phyloP scores from a whole-genome alignment of 164 flowering plant species.

The Vitis riparia region DNA sequence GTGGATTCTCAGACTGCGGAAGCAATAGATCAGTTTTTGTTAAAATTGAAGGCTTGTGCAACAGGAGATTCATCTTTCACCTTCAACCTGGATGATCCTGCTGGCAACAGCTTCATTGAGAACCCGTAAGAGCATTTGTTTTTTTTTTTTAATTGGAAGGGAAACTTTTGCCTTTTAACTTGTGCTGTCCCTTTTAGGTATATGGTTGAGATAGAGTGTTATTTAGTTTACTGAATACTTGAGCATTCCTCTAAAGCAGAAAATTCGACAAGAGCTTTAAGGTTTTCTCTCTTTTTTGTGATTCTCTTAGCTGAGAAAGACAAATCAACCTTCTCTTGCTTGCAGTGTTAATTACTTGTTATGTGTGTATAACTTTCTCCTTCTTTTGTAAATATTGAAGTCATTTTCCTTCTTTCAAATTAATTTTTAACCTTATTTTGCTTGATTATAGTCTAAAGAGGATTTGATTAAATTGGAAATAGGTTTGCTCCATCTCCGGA shows the following conservation, averaged over 20 bases:
- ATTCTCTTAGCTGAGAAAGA: not conserved
- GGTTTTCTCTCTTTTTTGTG: not conserved
- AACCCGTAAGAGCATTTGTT: conserved; percentile 73
- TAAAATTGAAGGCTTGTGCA: conserved; percentile 77
- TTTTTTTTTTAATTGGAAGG: not conserved
- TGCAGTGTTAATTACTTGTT: not conserved
- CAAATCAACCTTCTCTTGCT: not conserved
- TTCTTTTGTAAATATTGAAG: not conserved
- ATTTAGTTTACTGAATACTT: no score
- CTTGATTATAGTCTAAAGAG: not conserved
- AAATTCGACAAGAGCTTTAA: no score
- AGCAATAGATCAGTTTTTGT: conserved; percentile 78
- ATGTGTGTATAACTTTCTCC: not conserved
- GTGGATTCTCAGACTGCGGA: conserved; percentile 85
- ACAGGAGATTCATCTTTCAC: conserved; percentile 66
- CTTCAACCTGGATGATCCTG: conserved; percentile 90
- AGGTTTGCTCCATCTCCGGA: conserved; percentile 89
- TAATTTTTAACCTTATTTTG: not conserved
- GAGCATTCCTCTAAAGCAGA: no score
- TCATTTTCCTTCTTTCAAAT: not conserved
- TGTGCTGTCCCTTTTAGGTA: no score
- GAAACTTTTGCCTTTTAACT: no score
- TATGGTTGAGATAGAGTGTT: no score
- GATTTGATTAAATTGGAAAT: not conserved
- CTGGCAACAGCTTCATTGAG: conserved; percentile 97